Evolutionary conservation across 2,329 filamentous ascomycete species (phyloP), one percentile per base, ranked within the genome.

Genomic region (Aspergillus sp.): DNA sequence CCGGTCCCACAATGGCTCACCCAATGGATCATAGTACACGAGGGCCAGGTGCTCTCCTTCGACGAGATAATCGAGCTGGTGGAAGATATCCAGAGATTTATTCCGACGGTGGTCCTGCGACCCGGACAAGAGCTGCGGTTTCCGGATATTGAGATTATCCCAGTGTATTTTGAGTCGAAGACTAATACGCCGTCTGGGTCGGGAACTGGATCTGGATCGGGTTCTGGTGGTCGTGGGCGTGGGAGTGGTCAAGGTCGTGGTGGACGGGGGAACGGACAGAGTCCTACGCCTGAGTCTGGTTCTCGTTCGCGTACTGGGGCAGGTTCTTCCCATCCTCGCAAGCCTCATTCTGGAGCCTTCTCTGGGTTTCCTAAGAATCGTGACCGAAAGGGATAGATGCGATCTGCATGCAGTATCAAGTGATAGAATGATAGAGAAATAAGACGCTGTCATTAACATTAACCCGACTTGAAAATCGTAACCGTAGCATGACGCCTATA

Each of bases 81-180:
- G 8, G 15, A 60, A 4, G 53, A 60, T 15, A 66, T 78, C 15
- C 64, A 62, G 2, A 34, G 38, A 1, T 55, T 75, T 54, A 62
- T 78, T 15, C 23, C 28, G 57, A 52, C 58, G 3, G 9, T 64
- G 17, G 49, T 52, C 1, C 30, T 47, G 8, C 54, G 70, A n/a
- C 46, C 50, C 9, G 55, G 56, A 3, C 41, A 64, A 28, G 25
- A 65, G 45, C 41, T 63, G 25, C 64, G 65, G 22, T 79, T 79
- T 54, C 77, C 77, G 0, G 77, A 79, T 65, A 73, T 79, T 46
- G 77, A 79, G 63, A 77, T 79, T 46, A 62, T 79, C 48, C 77
- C 77, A 1, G 69, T 65, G 5, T 76, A 28, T 7, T 28, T 28
- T 28, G 25, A 28, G 19, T 25, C 25, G 15, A 34, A 3, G 48